Evolutionary conservation across 495 filamentous ascomycete species (phyloP), one percentile per base, ranked within the genome.

Genomic region (Zalerion maritima): DNA sequence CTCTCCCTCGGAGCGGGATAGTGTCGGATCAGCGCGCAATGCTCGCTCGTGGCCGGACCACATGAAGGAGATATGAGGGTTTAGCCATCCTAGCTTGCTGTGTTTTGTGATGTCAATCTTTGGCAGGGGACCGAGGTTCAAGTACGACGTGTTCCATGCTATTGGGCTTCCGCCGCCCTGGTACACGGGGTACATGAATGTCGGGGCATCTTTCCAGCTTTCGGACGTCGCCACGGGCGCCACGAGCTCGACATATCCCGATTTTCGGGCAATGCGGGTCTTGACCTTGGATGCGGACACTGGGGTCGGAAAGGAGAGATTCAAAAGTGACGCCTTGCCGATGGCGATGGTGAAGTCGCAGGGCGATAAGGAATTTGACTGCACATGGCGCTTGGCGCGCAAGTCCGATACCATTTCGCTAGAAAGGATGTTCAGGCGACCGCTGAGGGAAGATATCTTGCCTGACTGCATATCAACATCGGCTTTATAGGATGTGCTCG

Each of bases 311-410:
- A 49, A 52, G 19, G 20, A 15, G 24, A 49, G 11, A 11, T n/a
- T n/a, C n/a, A n/a, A n/a, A n/a, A n/a, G n/a, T n/a, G n/a, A n/a
- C 3, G 23, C 14, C 5, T 47, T 38, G 11, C 43, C 45, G 16
- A 51, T 46, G 14, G 42, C 30, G 15, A 58, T 36, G 19, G 52
- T 35, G 36, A 60, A 43, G 4, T 40, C 41, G 26, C 45, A 49
- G 1, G 53, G 51, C 5, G 46, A 48, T 6, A n/a, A n/a, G n/a
- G n/a, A n/a, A n/a, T n/a, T n/a, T n/a, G n/a, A n/a, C n/a, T n/a
- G n/a, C n/a, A n/a, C n/a, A n/a, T n/a, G n/a, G n/a, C n/a, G n/a
- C n/a, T n/a, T n/a, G n/a, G n/a, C n/a, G n/a, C n/a, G n/a, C n/a
- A n/a, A n/a, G n/a, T n/a, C n/a, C n/a, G n/a, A n/a, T n/a, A n/a